Base-by-base conservation (phyloP, 805 yeast species). In the Sugiyamaella mastotermitis region DNA sequence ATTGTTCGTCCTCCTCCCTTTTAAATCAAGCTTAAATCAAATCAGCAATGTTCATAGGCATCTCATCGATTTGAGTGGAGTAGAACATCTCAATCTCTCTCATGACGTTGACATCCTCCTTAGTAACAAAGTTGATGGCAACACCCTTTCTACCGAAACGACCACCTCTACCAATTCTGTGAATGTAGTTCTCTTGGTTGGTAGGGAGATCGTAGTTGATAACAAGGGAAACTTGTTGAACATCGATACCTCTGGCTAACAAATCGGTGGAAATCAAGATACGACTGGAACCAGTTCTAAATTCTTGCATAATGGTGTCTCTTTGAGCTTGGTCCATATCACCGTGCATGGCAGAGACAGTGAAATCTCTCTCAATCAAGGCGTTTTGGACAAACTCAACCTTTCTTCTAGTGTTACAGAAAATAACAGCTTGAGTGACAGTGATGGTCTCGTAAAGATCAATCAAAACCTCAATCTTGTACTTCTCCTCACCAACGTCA, bases 171-270 rank as follows among this genome's bases (percentile, higher is more conserved):
- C 98, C 98, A 51, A 90, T 90, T 67, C 98, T 78, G 71, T 90
- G 98, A 58, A 90, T 80, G 65, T 90, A 90, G 74, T 90, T 90
- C 65, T 90, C 97, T 60, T 81, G 79, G 73, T 92, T 87, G 48
- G 76, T 64, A 40, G 98, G 97, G 62, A 90, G 69, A 65, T 90
- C 98, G 68, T 84, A 90, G 74, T 90, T 90, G 57, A 90, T 85
- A 44, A 90, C 98, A 51, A 90, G 68, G 9, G 97, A 88, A 34
- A 90, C 96, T 61, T 90, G 97, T 70, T 90, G 98, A 45, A 90
- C 97, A 66, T 90, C 98, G 50, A 90, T 92, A 60, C 98, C 98
- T 66, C 98, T 76, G 35, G 98, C 98, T 81, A 90, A 83, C 56
- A 92, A 83, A 66, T 92, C 98, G 29, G 98, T 92, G 51, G 97